Evolutionary conservation across 129 eudicot species (phyloP).

Genomic region (Flaveria robusta): DNA sequence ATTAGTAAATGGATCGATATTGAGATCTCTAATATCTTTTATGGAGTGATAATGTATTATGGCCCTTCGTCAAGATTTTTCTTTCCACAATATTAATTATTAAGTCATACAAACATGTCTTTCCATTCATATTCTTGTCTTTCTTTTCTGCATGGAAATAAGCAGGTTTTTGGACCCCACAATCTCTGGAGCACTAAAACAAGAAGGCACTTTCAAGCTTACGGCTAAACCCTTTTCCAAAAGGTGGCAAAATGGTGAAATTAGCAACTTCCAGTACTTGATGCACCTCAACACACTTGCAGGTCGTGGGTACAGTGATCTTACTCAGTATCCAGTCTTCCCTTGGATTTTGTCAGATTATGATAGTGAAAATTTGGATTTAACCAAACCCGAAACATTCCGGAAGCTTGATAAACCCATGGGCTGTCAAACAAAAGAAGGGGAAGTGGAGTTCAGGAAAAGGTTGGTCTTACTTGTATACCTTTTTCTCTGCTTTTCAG

Average conservation of each 20-base stretch:
- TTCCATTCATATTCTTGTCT: slow-evolving; percentile 2
- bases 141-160: slow-evolving; percentile 5
- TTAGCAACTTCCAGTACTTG: slow-evolving; percentile 93
- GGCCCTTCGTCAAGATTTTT: neutral
- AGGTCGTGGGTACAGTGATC: slow-evolving; percentile 99
- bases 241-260: slow-evolving; percentile 99
- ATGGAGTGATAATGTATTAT: neutral
- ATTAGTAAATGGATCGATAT: neutral
- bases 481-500: neutral
- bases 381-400: slow-evolving; percentile 77
- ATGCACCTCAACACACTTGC: slow-evolving; percentile 99
- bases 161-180: slow-evolving; percentile 67
- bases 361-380: slow-evolving; percentile 76
- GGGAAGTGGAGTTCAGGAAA: slow-evolving; percentile 85
- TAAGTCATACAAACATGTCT: neutral
- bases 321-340: slow-evolving; percentile 97
- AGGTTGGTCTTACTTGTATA: slow-evolving; percentile 53
- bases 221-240: slow-evolving; percentile 88
- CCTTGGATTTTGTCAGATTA: slow-evolving; percentile 98
- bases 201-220: slow-evolving; percentile 81
- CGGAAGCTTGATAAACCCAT: slow-evolving; percentile 94
- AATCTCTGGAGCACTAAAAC: slow-evolving; percentile 86
- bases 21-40: neutral
- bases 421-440: slow-evolving; percentile 94
- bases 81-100: neutral